Percentiles rank a stretch among this genome's conserved stretches.
Conservation (phyloP, 139 green algal genomes). For the Astrephomene gubernaculifera region DNA sequence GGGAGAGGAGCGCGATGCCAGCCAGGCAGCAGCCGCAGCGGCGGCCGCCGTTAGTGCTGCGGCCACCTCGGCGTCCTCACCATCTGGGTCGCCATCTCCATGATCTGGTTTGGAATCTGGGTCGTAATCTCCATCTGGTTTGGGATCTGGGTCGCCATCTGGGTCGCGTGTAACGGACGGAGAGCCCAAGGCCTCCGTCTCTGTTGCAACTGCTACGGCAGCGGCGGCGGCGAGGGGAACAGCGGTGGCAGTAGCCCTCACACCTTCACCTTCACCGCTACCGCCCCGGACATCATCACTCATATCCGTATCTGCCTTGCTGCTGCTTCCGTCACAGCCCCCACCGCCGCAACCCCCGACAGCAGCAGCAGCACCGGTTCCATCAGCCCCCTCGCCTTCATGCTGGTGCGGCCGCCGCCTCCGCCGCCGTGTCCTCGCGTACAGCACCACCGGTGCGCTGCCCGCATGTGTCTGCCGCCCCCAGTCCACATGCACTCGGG, state of each 20-base stretch:
- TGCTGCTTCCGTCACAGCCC: not conserved
- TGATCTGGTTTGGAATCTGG: not conserved
- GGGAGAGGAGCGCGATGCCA: not conserved
- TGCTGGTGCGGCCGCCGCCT: not conserved
- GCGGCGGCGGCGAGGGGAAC: too few relatives aligned
- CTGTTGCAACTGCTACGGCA: too few relatives aligned
- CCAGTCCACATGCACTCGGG: constrained; percentile 1
- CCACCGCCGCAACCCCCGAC: not conserved
- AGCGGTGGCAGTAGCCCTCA: too few relatives aligned
- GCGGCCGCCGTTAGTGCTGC: not conserved
- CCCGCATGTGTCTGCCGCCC: not conserved
- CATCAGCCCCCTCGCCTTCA: not conserved
- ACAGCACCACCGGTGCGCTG: not conserved
- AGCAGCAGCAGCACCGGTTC: not conserved
- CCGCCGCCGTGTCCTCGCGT: not conserved
- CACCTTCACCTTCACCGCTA: not conserved
- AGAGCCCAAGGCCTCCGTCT: too few relatives aligned
- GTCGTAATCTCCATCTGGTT: too few relatives aligned
- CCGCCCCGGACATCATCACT: not conserved
- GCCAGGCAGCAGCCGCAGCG: not conserved
- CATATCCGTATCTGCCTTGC: not conserved
- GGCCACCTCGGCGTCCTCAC: not conserved
- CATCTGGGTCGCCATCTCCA: not conserved
- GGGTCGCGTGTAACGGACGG: too few relatives aligned
- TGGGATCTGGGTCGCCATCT: too few relatives aligned